Conservation (phyloP, 2,329 filamentous ascomycete genomes). For the Elsinoe perseae region DNA sequence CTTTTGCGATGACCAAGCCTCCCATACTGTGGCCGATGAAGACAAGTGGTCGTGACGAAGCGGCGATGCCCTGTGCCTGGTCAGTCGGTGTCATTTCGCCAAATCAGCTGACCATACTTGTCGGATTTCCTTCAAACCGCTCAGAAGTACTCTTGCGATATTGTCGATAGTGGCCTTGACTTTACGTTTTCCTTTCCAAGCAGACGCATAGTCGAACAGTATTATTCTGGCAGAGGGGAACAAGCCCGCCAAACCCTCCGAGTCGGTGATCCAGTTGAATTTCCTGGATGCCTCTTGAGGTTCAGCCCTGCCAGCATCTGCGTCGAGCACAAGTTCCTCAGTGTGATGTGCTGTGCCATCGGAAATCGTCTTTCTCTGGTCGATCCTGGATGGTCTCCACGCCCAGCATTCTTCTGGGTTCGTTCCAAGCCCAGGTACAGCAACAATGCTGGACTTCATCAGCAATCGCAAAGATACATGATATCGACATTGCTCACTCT, state of each 20-base stretch:
- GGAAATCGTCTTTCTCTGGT: background rate
- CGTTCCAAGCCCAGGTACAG: background rate
- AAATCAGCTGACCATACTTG: background rate
- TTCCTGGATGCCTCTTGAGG: background rate
- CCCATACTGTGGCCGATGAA: constrained; percentile 5
- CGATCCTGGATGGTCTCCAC: background rate
- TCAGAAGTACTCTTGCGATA: background rate
- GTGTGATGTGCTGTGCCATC: too few species aligned
- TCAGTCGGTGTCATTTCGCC: background rate
- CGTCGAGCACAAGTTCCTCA: too few species aligned
- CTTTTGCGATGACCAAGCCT: background rate
- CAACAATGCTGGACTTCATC: background rate
- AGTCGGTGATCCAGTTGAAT: background rate
- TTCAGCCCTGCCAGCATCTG: background rate
- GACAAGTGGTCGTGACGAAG: background rate
- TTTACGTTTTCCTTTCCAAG: constrained; percentile 3
- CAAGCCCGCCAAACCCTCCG: constrained; percentile 2
- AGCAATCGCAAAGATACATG: background rate
- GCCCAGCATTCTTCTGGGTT: background rate
- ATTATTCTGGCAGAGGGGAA: constrained; percentile 8
- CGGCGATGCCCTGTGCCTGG: background rate
- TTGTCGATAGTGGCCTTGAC: background rate
- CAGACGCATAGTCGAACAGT: constrained; percentile 15
- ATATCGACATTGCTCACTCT: background rate
- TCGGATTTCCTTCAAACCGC: background rate